A percentile compares a stretch with the other conserved stretches of the same genome.
These are phyloP conservation scores for Lecanoromycetidae sp. DNA, from an alignment of 2,329 filamentous ascomycete species.

Conservation along the genomic window DNA sequence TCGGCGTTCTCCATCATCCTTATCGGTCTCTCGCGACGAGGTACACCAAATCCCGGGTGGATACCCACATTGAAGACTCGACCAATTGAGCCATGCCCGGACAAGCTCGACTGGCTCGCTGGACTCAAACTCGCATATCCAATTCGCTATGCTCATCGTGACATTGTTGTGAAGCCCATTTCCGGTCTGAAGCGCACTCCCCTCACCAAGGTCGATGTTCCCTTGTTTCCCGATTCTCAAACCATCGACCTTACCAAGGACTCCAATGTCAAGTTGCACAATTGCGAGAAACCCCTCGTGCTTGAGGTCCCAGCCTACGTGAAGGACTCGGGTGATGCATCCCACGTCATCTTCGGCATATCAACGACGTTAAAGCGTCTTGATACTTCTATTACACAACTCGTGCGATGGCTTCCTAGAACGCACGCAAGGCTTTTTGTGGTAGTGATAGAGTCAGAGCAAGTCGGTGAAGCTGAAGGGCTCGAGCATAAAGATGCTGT, in stretches of 20 bases:
- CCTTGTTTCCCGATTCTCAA: constrained; percentile 15
- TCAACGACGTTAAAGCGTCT: constrained; percentile 43
- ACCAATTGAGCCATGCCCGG: constrained; percentile 7
- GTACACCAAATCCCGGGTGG: constrained; percentile 4
- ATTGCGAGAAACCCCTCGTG: constrained; percentile 33
- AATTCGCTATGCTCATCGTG: constrained; percentile 16
- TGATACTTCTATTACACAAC: constrained; percentile 38
- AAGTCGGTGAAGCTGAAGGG: neutral
- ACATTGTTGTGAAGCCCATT: constrained; percentile 12
- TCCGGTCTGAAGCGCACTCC: constrained; percentile 7
- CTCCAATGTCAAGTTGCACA: constrained; percentile 3
- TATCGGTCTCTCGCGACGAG: constrained; percentile 1
- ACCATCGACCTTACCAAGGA: constrained; percentile 12
- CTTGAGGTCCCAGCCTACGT: constrained; percentile 38
- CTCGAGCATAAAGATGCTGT: constrained; percentile 39
- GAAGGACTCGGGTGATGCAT: constrained; percentile 30
- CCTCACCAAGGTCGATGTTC: constrained; percentile 12
- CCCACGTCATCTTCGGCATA: constrained; percentile 46
- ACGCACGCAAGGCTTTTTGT: constrained; percentile 40
- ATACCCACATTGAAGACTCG: constrained; percentile 5
- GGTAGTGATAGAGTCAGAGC: constrained; percentile 11
- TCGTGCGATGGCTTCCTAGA: constrained; percentile 45
- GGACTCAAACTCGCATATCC: constrained; percentile 14
- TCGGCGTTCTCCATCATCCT: constrained; percentile 8
- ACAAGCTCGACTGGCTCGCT: constrained; percentile 14